phyloP scores from a whole-genome alignment of 164 flowering plant genomes.

The Vitis labrusca region DNA sequence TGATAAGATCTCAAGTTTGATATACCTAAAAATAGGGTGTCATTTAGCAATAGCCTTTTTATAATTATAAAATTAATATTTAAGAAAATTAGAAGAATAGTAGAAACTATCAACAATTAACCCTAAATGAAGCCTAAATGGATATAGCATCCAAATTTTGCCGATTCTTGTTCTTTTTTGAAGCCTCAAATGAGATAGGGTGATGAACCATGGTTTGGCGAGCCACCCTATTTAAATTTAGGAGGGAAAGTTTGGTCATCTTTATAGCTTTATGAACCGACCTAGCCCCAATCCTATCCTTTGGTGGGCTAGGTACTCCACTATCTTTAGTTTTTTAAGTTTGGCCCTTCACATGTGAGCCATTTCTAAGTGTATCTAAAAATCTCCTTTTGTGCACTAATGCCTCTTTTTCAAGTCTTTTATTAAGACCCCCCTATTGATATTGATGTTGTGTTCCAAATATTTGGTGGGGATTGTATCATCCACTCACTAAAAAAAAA shows the following conservation, averaged over 20 bases:
- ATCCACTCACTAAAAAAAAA: constrained; percentile 17
- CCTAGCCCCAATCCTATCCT: neutral
- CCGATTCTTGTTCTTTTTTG: no score
- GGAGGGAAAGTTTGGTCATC: constrained; percentile 1
- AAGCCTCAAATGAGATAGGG: neutral
- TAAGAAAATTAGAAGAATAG: no score
- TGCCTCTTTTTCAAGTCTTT: neutral
- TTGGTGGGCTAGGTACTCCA: constrained; percentile 14
- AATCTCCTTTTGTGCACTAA: constrained; percentile 16
- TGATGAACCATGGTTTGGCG: neutral
- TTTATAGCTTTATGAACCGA: neutral
- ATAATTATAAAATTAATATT: no score
- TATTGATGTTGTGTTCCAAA: neutral
- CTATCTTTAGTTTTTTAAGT: neutral
- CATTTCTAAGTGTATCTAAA: constrained; percentile 16
- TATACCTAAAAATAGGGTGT: no score
- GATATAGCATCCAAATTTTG: no score
- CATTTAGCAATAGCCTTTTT: no score
- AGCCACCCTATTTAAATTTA: neutral
- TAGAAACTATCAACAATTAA: no score
- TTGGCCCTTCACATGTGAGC: constrained; percentile 7
- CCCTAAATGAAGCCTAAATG: no score
- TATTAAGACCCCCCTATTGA: neutral
- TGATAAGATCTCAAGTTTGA: no score
- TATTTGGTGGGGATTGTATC: constrained; percentile 24